Base-by-base conservation (phyloP, 805 yeast genomes). In the Cyberlindnera sargentensis region DNA sequence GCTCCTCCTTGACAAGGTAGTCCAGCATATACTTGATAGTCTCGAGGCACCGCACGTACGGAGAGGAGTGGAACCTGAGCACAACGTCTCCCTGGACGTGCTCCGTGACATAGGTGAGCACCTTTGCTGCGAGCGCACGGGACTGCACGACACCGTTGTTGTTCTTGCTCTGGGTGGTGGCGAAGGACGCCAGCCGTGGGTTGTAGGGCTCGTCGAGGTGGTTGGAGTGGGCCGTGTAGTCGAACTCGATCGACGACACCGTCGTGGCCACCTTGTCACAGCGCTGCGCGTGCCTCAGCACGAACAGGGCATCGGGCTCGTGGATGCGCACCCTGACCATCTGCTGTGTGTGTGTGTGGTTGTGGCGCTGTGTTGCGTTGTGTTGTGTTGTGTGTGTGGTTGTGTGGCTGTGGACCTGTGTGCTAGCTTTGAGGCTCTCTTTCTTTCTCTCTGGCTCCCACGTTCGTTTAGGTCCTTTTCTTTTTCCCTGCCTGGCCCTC, bases 31-130 rank as follows among this genome's bases (percentile, higher is more conserved):
- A 45, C 41, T 53, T 57, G 38, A 57, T 57, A 0, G 74, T 71
- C 49, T 71, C 73, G 5, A 70, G 53, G 48, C 75, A 71, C 46
- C 75, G 48, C 36, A 69, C 61, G 44, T 70, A 71, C 0, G 75
- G 75, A 2, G 74, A 70, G 5, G 68, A 60, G 48, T 70, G 74
- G 40, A 58, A 49, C 23, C 51, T 43, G 10, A 58, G 39, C 6
- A 43, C 47, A 3, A 56, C 47, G 4, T 40, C 27, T 27, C 50
- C 50, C 5, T 45, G 36, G 4, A 49, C 46, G 33, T 54, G 55
- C 8, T 48, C 38, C 4, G 46, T 38, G 6, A 58, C 43, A 29
- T 58, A 58, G 39, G 46, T 45, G 11, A 53, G 42, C 3, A 57
- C 41, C 32, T 51, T 52, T 7, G 48, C 47, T 1, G 59, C 61